Evolutionary conservation across 1,139 yeast species (phyloP).

Genomic region (Yamadazyma siamensis): DNA sequence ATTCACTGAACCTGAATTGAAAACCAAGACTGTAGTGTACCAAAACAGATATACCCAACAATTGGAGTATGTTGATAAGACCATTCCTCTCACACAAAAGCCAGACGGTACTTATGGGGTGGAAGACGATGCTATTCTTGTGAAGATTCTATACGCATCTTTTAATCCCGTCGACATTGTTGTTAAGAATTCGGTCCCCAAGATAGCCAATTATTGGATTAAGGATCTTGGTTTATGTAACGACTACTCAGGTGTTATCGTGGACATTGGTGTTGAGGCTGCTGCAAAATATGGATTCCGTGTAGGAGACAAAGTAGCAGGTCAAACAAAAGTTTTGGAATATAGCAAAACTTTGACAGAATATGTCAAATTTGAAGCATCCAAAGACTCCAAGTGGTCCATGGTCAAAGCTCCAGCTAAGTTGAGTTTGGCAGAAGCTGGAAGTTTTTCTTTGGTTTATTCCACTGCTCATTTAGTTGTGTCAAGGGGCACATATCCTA

Average conservation of each 20-base stretch:
- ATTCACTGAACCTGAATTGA: constrained; percentile 2
- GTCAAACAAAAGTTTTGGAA: constrained; percentile 55
- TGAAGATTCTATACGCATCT: constrained; percentile 57
- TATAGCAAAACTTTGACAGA: constrained; percentile 21
- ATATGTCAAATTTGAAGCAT: constrained; percentile 37
- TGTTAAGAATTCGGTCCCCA: constrained; percentile 35
- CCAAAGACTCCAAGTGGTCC: constrained; percentile 24
- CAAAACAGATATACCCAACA: constrained; percentile 5
- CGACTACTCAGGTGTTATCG: constrained; percentile 67
- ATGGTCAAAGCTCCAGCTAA: constrained; percentile 46
- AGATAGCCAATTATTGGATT: constrained; percentile 13
- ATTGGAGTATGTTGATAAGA: constrained; percentile 2
- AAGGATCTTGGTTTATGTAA: constrained; percentile 50
- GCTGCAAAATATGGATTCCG: constrained; percentile 27
- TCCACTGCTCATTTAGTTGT: constrained; percentile 55
- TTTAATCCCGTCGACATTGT: constrained; percentile 69
- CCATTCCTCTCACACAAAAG: constrained; percentile 3
- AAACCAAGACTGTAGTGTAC: constrained; percentile 5
- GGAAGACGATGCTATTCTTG: constrained; percentile 41
- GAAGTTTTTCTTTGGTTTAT: constrained; percentile 54
- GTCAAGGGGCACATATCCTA: constrained; percentile 9
- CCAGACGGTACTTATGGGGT: constrained; percentile 32
- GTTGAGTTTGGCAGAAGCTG: constrained; percentile 51
- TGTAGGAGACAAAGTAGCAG: constrained; percentile 66
- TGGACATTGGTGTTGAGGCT: constrained; percentile 51